Percentiles rank a stretch among this genome's conserved stretches.
These are phyloP conservation scores for Talaromyces funiculosus DNA, from an alignment of 2,329 filamentous ascomycete species.

Conservation along the genomic window DNA sequence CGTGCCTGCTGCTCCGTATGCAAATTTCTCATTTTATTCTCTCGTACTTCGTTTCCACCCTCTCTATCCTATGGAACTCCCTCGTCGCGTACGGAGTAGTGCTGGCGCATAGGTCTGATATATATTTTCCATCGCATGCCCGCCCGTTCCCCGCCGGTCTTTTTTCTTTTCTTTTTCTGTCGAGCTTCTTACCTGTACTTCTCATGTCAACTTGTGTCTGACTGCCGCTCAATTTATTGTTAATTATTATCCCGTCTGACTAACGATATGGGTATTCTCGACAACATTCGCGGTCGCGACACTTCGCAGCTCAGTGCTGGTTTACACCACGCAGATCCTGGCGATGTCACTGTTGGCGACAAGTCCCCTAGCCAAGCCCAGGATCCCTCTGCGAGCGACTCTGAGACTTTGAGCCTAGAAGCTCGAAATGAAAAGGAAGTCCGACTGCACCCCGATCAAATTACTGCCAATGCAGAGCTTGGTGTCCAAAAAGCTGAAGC, in stretches of 20 bases:
- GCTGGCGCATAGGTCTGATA: neutral
- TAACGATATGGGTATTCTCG: conserved; percentile 9
- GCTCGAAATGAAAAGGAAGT: conserved; percentile 27
- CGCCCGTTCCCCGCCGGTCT: neutral
- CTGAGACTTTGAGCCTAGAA: conserved; percentile 23
- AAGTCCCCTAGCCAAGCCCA: conserved; percentile 6
- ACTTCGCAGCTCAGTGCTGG: conserved; percentile 11
- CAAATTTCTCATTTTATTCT: neutral
- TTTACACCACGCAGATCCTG: neutral
- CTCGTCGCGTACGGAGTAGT: neutral
- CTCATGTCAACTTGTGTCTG: neutral
- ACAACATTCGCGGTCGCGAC: conserved; percentile 11
- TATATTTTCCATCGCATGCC: neutral
- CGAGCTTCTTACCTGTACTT: neutral
- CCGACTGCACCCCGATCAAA: conserved; percentile 18
- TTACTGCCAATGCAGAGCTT: conserved; percentile 23
- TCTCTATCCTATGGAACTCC: neutral
- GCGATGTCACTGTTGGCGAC: neutral
- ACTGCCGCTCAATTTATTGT: too few relatives aligned
- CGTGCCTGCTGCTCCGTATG: neutral
- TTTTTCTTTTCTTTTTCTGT: neutral
- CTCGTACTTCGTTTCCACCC: neutral
- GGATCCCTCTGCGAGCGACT: conserved; percentile 16
- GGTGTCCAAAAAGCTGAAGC: conserved; percentile 41
- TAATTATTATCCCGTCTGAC: neutral